Percentiles rank a stretch among this genome's conserved stretches.
Conservation (phyloP, 345 rosid genomes). For the Theobroma cacao region DNA sequence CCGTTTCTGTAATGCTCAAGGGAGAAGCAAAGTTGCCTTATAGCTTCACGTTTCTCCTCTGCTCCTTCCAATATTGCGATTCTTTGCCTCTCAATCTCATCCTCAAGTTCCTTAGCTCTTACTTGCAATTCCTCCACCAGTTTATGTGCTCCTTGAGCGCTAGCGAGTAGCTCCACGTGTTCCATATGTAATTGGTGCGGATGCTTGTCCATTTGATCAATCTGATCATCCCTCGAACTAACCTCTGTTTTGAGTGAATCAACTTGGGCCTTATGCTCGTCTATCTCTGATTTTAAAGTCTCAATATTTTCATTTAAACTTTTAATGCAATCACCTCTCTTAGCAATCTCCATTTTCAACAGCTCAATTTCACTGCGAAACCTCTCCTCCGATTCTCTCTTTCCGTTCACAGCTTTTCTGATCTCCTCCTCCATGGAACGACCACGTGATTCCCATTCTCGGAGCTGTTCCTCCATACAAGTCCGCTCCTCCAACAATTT, state of each 20-base stretch:
- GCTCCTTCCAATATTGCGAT: slow-evolving; percentile 43
- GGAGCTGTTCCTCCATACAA: slow-evolving; percentile 41
- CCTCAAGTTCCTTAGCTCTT: slow-evolving; percentile 41
- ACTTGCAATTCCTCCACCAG: slow-evolving; percentile 31
- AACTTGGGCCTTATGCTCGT: slow-evolving; percentile 28
- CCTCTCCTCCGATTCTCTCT: slow-evolving; percentile 37
- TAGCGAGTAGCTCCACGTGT: slow-evolving; percentile 37
- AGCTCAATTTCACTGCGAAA: slow-evolving; percentile 32
- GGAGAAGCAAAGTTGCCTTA: slow-evolving; percentile 67
- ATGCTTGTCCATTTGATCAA: slow-evolving; percentile 46
- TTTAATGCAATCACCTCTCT: slow-evolving; percentile 34
- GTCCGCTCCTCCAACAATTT: slow-evolving; percentile 46
- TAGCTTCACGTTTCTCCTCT: slow-evolving; percentile 72
- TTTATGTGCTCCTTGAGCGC: slow-evolving; percentile 26
- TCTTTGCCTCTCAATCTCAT: slow-evolving; percentile 49
- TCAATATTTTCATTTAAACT: slow-evolving; percentile 29
- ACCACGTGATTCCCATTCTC: slow-evolving; percentile 64
- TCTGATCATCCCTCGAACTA: slow-evolving; percentile 32
- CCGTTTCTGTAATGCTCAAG: slow-evolving; percentile 58
- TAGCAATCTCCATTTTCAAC: slow-evolving; percentile 41
- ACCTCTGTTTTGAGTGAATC: slow-evolving; percentile 35
- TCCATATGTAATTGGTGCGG: slow-evolving; percentile 47
- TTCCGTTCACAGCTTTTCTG: slow-evolving; percentile 45
- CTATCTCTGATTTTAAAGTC: slow-evolving; percentile 37
- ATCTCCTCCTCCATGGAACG: slow-evolving; percentile 63